Conservation (phyloP, 192 early-diverging fungal species). For the Rhizoclosmatium globosum region DNA sequence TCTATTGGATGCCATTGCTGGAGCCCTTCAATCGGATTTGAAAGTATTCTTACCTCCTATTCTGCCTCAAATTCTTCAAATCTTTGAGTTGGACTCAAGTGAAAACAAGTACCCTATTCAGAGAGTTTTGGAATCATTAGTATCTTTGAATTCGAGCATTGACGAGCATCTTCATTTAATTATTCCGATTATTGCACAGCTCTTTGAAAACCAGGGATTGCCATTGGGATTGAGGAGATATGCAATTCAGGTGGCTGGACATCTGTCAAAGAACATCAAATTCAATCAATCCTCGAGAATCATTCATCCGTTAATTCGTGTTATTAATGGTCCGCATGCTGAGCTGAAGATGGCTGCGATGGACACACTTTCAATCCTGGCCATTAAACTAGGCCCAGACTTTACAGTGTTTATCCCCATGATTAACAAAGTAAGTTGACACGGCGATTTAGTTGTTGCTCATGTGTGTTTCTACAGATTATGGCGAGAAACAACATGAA, state of each 20-base stretch:
- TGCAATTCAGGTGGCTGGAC: conserved; percentile 74
- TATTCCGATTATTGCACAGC: conserved; percentile 74
- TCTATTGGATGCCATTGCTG: conserved; percentile 77
- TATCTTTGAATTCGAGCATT: conserved; percentile 72
- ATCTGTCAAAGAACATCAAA: conserved; percentile 61
- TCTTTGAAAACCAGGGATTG: conserved; percentile 71
- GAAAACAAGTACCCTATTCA: conserved; percentile 48
- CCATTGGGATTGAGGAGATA: conserved; percentile 60
- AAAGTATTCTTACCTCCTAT: conserved; percentile 75
- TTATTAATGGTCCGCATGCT: conserved; percentile 21
- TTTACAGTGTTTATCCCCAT: conserved; percentile 84
- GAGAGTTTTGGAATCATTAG: conserved; percentile 71
- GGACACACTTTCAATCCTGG: conserved; percentile 78
- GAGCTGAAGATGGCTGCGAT: conserved; percentile 69
- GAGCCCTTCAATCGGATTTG: conserved; percentile 79
- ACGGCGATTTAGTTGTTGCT: background rate
- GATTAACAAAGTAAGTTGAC: conserved; percentile 67
- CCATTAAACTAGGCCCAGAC: conserved; percentile 78
- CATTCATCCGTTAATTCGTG: conserved; percentile 67
- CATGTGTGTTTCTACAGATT: conserved; percentile 9
- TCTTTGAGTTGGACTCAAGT: conserved; percentile 71
- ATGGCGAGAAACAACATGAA: conserved; percentile 25
- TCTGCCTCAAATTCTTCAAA: conserved; percentile 73
- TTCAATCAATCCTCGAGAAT: conserved; percentile 83
- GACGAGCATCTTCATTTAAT: conserved; percentile 86